Evolutionary conservation across 2,329 filamentous ascomycete species (phyloP).

Genomic region (Curvularia eragrostidis): DNA sequence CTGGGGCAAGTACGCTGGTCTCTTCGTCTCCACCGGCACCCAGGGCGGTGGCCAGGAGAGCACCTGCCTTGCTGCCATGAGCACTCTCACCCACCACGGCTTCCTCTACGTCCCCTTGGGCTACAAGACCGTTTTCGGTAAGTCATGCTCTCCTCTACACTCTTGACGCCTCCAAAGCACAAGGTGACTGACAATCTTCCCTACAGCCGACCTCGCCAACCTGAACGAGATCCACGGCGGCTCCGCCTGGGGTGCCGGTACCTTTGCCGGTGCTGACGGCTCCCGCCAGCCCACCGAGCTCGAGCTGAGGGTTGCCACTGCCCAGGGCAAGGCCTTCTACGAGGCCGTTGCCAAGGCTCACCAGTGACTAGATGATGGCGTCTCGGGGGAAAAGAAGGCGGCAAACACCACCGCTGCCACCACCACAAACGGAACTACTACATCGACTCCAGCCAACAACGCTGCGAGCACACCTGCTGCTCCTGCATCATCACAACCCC

Average conservation of each 20-base stretch:
- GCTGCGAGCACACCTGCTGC: constrained; percentile 8
- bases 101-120: constrained; percentile 96
- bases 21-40: constrained; percentile 89
- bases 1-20: constrained; percentile 86
- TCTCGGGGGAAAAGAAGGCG: constrained; percentile 12
- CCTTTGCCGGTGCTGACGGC: constrained; percentile 80
- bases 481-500: constrained; percentile 31
- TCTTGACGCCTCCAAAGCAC: too few species aligned
- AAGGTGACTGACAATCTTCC: constrained; percentile 3
- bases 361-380: constrained; percentile 76
- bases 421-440: constrained; percentile 12
- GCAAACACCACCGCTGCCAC: constrained; percentile 20
- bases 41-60: constrained; percentile 89
- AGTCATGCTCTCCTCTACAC: too few species aligned
- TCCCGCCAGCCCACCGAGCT: constrained; percentile 77
- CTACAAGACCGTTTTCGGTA: constrained; percentile 78
- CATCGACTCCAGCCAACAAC: constrained; percentile 38
- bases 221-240: constrained; percentile 84
- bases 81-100: constrained; percentile 89
- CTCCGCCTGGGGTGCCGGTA: constrained; percentile 90
- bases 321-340: constrained; percentile 88
- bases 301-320: constrained; percentile 80
- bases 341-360: constrained; percentile 73
- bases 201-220: constrained; percentile 65
- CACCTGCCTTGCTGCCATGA: constrained; percentile 80